Evolutionary conservation across 2,329 filamentous ascomycete genomes (phyloP), one percentile per base, ranked within the genome.

Genomic region (Diplodia mutila): DNA sequence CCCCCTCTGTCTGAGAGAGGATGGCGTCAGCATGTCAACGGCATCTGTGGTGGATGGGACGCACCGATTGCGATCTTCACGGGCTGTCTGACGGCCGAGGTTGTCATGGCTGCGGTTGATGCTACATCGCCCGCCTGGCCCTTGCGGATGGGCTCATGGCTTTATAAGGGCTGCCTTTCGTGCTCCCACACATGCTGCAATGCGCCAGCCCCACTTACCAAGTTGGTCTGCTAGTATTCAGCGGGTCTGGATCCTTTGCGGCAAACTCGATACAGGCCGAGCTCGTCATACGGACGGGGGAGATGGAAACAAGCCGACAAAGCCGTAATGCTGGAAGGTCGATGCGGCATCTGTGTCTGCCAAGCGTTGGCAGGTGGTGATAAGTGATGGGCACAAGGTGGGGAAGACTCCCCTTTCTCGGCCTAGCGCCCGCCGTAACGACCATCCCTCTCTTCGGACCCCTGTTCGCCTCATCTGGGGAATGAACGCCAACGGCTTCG

Each of bases 1-100:
- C 93, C 93, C 71, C 93, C 93, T 27, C 61, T 53, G 23, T 65
- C 61, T 65, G 21, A 3, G 9, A 46, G 2, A 11, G 8, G 46
- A 27, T 2, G 1, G 7, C 6, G 21, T 54, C 34, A 65, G 32
- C n/a, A 21, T 12, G 16, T 16, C 21, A 16, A 3, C 29, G 4
- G 42, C 9, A 4, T 11, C 5, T 14, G 3, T 37, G 3, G 18
- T n/a, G n/a, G 18, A 2, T 23, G 21, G 21, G 1, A 12, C 61
- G 3, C 42, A 65, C 61, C 61, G 49, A 65, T 65, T 29, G 61
- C 61, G 5, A 65, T 65, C 49, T 65, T 65, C 32, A 65, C 49
- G 4, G 61, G 61, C 12, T 27, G 46, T 12, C 27, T 29, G 6
- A 27, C 12, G 9, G 16, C 11, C 8, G 34, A 12, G 23, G 37